Base-by-base conservation (phyloP, 306 rosid genomes). In the Purshia tridentata region DNA sequence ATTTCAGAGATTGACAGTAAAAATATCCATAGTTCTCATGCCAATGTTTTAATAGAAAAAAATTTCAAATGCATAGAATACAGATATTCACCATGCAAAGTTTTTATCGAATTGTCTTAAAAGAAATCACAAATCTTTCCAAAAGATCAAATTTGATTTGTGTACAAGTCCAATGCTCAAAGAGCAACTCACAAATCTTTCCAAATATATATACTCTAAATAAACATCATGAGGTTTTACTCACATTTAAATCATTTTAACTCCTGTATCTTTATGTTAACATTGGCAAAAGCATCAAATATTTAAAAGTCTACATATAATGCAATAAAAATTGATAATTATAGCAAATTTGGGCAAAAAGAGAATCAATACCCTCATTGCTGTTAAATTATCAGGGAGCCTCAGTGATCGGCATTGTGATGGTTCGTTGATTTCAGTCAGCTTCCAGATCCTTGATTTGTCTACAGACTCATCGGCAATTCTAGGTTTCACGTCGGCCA, bases 361-460 rank as follows among this genome's bases (percentile, higher is more conserved):
- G 74, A 8, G 59, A 67, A 50, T 46, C 41, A 69, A 68, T 92
- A 95, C 99, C 99, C 89, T 90, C 84, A 72, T 82, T 64, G 96
- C 81, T 51, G 93, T 75, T 78, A 91, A 83, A 83, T 76, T 89
- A 78, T 90, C 99, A 39, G 92, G 92, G 51, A 95, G 98, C 82
- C 87, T 92, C 83, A 90, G 76, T 61, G 97, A 83, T 64, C 98
- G 92, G 85, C 99, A 95, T 65, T 88, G 97, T 69, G 97, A 80
- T 35, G 72, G 70, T 79, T 95, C 99, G 64, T 80, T 84, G 73
- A 95, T 87, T 81, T 95, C 99, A 14, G 97, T 88, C 78, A 74
- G 81, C 84, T 95, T 95, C 97, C 98, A 90, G 57, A 87, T 86
- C 88, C 91, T 92, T 74, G 97, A 90, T 86, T 95, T 95, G 8